These are phyloP conservation scores for Aeminium ludgeri DNA, from an alignment of 495 filamentous ascomycete species.

Conservation along the genomic window DNA sequence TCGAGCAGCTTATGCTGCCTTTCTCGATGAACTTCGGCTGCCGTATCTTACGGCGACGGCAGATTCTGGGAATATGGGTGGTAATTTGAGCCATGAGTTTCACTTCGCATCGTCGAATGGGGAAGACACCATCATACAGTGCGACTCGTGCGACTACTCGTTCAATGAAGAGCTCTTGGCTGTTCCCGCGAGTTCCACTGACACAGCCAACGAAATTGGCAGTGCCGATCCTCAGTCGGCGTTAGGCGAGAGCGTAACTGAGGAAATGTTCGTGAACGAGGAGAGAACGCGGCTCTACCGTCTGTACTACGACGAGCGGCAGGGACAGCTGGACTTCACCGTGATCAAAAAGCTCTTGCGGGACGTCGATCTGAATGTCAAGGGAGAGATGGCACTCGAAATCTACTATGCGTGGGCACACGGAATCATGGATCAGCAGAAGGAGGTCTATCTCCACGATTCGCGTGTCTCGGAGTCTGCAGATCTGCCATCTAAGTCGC, in stretches of 20 bases:
- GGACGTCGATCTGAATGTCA: slow-evolving; percentile 53
- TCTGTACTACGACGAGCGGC: slow-evolving; percentile 41
- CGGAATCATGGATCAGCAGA: too few species aligned
- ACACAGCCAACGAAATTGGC: slow-evolving; percentile 1
- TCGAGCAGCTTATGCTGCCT: slow-evolving; percentile 44
- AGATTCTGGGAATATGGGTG: slow-evolving; percentile 91
- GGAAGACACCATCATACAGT: slow-evolving; percentile 71
- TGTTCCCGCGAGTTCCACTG: too few species aligned
- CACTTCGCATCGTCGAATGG: slow-evolving; percentile 67
- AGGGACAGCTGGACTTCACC: slow-evolving; percentile 46
- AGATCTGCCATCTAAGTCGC: too few species aligned
- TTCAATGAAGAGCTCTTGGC: slow-evolving; percentile 67
- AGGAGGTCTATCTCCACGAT: not conserved
- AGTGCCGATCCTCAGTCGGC: not conserved
- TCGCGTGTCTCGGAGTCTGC: not conserved
- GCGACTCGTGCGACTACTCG: slow-evolving; percentile 52
- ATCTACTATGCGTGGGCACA: too few species aligned
- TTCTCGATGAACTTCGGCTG: slow-evolving; percentile 72
- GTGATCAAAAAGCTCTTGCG: slow-evolving; percentile 56
- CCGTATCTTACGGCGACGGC: slow-evolving; percentile 75
- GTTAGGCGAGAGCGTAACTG: too few species aligned
- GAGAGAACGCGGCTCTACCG: slow-evolving; percentile 49
- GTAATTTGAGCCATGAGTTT: slow-evolving; percentile 83
- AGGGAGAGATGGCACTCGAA: slow-evolving; percentile 24
- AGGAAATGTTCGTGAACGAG: slow-evolving; percentile 33